These are phyloP conservation scores for Cicer judaicum DNA, from an alignment of 306 rosid genomes.

Conservation along the genomic window DNA sequence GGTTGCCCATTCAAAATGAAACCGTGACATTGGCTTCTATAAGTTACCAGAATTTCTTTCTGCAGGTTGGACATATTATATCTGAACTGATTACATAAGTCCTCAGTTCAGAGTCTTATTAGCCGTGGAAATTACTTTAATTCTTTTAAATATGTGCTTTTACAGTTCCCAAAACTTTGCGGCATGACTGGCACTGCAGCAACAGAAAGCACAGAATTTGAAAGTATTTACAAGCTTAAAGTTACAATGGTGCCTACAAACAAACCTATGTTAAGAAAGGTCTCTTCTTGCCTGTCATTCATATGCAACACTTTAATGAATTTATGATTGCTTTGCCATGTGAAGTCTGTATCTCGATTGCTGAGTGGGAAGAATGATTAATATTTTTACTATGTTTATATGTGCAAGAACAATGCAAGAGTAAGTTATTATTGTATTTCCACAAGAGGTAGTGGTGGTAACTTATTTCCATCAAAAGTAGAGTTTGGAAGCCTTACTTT, in stretches of 20 bases:
- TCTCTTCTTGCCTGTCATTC: slow-evolving; percentile 47
- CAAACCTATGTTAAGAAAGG: slow-evolving; percentile 97
- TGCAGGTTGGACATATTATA: slow-evolving; percentile 70
- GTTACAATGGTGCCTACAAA: slow-evolving; percentile 96
- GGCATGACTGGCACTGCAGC: slow-evolving; percentile 99
- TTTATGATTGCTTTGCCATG: slow-evolving; percentile 32
- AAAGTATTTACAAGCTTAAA: slow-evolving; percentile 97
- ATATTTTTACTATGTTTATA: slow-evolving; percentile 32
- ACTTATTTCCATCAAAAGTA: slow-evolving; percentile 36
- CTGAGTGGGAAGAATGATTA: slow-evolving; percentile 30
- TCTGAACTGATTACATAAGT: slow-evolving; percentile 29
- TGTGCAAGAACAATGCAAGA: background rate
- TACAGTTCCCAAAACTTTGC: slow-evolving; percentile 96
- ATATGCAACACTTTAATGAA: slow-evolving; percentile 28
- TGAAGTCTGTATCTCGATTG: slow-evolving; percentile 1
- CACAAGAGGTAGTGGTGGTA: slow-evolving; percentile 3
- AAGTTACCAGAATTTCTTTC: slow-evolving; percentile 98
- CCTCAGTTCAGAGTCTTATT: slow-evolving; percentile 38
- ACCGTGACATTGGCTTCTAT: slow-evolving; percentile 96
- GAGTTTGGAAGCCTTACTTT: slow-evolving; percentile 5
- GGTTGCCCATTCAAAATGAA: slow-evolving; percentile 94
- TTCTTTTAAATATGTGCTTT: slow-evolving; percentile 40
- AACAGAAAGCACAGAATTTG: slow-evolving; percentile 96
- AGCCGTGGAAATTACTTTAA: slow-evolving; percentile 35
- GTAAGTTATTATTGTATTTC: slow-evolving; percentile 15